Evolutionary conservation across 2,329 filamentous ascomycete genomes (phyloP), one percentile per base, ranked within the genome.

Genomic region (Pezicula neosporulosa): DNA sequence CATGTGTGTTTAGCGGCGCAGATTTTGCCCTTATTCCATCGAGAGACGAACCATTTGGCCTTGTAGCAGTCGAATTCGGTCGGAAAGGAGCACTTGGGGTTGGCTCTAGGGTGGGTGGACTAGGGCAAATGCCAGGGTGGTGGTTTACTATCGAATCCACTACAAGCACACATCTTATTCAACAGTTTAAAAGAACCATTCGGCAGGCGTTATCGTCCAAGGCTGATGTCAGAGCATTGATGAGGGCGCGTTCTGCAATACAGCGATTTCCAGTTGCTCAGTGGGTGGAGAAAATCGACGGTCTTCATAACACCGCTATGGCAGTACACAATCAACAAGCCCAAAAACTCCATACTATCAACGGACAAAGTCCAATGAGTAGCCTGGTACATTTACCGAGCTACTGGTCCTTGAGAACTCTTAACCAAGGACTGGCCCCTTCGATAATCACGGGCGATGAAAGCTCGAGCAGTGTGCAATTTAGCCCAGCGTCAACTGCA

Each of bases 221-320:
- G 57, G 68, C 68, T 12, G 71, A 79, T 35, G 77, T 77, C 21
- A 71, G 82, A 49, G 78, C 79, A 1, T 72, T 77, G 59, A 86
- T 86, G 83, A 75, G 83, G 60, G 83, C 82, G 33, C 75, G 81
- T 50, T 83, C 82, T 13, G 81, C 80, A 7, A 81, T 81, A 59
- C 83, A 86, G 60, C 76, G 83, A 16, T 86, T 86, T 68, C 83
- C 83, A n/a, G 81, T 86, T n/a, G 78, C 78, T 2, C 81, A 85
- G 60, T 86, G 83, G 83, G 73, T 84, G 48, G 78, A 84, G 59
- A 80, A 82, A 52, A 68, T 86, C 15, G 82, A 84, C 55, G 80
- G 79, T 37, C 72, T 86, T n/a, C 82, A 86, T 60, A 69, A 69
- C n/a, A 80, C 77, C 9, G 75, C 81, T 1, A 84, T 86, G 41